Percentiles rank a stretch among this genome's conserved stretches.
These are phyloP conservation scores for Aspergillus phoenicis DNA, from an alignment of 2,329 filamentous ascomycete species.

Conservation along the genomic window DNA sequence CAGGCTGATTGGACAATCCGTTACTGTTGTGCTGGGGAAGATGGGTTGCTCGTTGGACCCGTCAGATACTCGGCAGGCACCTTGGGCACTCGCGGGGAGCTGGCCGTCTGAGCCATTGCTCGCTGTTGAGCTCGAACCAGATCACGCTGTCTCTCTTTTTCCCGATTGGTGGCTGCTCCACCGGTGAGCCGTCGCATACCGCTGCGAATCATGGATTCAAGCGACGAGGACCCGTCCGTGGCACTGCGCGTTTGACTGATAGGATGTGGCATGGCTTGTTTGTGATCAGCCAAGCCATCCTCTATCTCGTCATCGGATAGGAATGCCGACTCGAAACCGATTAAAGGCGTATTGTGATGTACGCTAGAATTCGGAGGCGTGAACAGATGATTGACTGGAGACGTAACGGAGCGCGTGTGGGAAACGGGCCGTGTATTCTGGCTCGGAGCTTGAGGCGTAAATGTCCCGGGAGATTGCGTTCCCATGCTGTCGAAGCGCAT, in stretches of 20 bases:
- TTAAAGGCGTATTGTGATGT: conserved; percentile 55
- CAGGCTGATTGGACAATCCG: background rate
- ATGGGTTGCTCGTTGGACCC: conserved; percentile 39
- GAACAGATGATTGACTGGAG: conserved; percentile 62
- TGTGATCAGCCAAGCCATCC: conserved; percentile 74
- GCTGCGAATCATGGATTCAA: conserved; percentile 49
- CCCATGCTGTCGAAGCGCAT: conserved; percentile 53
- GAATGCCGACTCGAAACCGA: conserved; percentile 58
- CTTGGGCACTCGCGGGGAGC: conserved; percentile 50
- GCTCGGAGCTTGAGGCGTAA: conserved; percentile 35
- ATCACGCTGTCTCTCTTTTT: conserved; percentile 50
- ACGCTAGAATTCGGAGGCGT: conserved; percentile 49
- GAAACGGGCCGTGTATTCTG: conserved; percentile 63
- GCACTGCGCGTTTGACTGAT: conserved; percentile 34
- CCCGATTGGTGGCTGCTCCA: conserved; percentile 42
- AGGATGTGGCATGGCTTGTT: conserved; percentile 25
- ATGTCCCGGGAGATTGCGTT: conserved; percentile 51
- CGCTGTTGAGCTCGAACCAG: conserved; percentile 48
- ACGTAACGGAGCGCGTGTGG: conserved; percentile 82
- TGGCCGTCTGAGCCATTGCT: conserved; percentile 40
- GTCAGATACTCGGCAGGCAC: conserved; percentile 52
- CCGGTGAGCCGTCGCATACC: conserved; percentile 52
- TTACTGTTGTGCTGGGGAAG: conserved; percentile 34
- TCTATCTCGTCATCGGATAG: conserved; percentile 77
- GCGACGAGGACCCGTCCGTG: conserved; percentile 46